These are phyloP conservation scores for Cornus suecica DNA, from an alignment of 148 eudicot species.

Conservation along the genomic window DNA sequence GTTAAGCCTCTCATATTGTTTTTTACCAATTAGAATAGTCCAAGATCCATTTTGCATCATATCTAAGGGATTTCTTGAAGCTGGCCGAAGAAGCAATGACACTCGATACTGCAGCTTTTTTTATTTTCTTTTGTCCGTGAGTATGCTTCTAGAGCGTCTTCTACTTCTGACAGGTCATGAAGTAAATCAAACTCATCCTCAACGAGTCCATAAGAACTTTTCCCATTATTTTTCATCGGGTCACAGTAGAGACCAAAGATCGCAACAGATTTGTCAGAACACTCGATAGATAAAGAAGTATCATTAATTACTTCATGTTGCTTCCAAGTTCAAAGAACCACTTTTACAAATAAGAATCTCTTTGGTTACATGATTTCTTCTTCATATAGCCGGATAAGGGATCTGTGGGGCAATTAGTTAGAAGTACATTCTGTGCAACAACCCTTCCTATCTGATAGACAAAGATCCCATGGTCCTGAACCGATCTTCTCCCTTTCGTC, in stretches of 20 bases:
- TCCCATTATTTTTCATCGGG: too few species aligned
- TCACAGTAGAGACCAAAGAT: neutral
- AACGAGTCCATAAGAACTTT: too few species aligned
- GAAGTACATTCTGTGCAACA: conserved; percentile 12
- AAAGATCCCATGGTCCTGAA: neutral
- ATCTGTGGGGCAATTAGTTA: neutral
- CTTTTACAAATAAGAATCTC: conserved; percentile 8
- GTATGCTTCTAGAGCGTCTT: too few species aligned
- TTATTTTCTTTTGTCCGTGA: too few species aligned
- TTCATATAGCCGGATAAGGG: conserved; percentile 2
- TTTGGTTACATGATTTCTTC: conserved; percentile 10
- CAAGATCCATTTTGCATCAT: neutral
- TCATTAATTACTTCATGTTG: conserved; percentile 4
- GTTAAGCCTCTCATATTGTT: too few species aligned
- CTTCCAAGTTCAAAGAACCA: conserved; percentile 8
- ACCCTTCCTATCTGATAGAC: neutral
- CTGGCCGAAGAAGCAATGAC: neutral
- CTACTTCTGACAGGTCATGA: too few species aligned
- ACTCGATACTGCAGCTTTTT: neutral
- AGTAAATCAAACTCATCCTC: too few species aligned
- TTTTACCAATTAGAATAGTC: too few species aligned
- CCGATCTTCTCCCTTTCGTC: neutral
- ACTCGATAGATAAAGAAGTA: conserved; percentile 8
- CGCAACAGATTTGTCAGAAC: neutral
- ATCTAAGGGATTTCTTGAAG: neutral